Evolutionary conservation across 2,329 filamentous ascomycete species (phyloP).

Genomic region (Hypoxylon sp.): DNA sequence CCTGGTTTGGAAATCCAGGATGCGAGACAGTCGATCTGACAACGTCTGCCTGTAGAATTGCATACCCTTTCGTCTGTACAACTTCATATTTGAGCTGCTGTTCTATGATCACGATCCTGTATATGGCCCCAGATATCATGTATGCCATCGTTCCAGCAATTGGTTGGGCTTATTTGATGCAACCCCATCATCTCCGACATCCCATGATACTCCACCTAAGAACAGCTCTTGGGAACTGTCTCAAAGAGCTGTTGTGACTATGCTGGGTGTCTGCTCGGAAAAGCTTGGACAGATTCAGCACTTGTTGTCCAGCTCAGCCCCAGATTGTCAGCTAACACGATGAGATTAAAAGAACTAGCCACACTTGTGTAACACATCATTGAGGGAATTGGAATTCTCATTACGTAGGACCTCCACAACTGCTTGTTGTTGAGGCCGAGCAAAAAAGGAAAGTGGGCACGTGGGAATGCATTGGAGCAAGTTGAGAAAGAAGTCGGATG

Average conservation of each 20-base stretch:
- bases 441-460: conserved; percentile 21
- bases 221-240: neutral
- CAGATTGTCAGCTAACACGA: neutral
- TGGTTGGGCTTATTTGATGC: neutral
- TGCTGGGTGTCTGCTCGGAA: neutral
- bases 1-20: neutral
- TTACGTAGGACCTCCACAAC: neutral
- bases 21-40: neutral
- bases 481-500: conserved; percentile 9
- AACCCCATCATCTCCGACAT: neutral
- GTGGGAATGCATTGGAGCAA: conserved; percentile 5
- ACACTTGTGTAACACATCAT: neutral
- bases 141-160: neutral
- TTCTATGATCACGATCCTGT: neutral
- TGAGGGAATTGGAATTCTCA: neutral
- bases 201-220: neutral
- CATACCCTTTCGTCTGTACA: neutral
- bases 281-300: neutral
- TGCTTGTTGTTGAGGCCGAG: neutral
- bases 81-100: too few relatives aligned
- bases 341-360: neutral
- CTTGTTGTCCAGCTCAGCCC: neutral
- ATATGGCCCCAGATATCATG: neutral
- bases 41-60: neutral
- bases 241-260: neutral